phyloP scores from a whole-genome alignment of 441 rosid genomes.

The Theobroma grandiflorum region DNA sequence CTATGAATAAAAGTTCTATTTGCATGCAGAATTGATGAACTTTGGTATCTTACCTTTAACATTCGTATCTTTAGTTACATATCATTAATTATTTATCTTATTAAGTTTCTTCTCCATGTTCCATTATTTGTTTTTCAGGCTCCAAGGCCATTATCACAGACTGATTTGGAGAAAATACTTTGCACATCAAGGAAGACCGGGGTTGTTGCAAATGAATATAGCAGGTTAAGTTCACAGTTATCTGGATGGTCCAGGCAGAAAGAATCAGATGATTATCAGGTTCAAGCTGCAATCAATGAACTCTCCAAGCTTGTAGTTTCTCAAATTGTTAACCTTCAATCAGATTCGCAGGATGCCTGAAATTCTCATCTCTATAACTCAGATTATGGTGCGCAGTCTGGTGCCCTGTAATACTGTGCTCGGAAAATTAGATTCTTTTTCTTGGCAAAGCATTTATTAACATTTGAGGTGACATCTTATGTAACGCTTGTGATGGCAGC shows the following conservation, averaged over 20 bases:
- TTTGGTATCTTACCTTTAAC: background rate
- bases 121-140: slow-evolving; percentile 41
- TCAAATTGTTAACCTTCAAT: slow-evolving; percentile 72
- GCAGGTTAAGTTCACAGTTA: slow-evolving; percentile 57
- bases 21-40: background rate
- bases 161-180: slow-evolving; percentile 76
- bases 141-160: slow-evolving; percentile 74
- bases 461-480: background rate
- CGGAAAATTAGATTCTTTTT: background rate
- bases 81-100: background rate
- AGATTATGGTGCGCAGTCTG: background rate
- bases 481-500: background rate
- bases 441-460: background rate
- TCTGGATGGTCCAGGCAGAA: slow-evolving; percentile 57
- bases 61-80: background rate
- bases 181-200: slow-evolving; percentile 70
- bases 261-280: slow-evolving; percentile 70
- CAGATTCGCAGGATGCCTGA: slow-evolving; percentile 67
- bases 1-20: background rate
- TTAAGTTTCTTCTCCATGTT: background rate
- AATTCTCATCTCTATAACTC: background rate
- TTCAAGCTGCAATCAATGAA: slow-evolving; percentile 83
- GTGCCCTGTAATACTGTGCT: slow-evolving; percentile 31
- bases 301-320: slow-evolving; percentile 82
- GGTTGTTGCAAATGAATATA: slow-evolving; percentile 80